These are phyloP conservation scores for Malassezia nana DNA, from an alignment of 1,284 basidiomycete genomes.

Conservation along the genomic window DNA sequence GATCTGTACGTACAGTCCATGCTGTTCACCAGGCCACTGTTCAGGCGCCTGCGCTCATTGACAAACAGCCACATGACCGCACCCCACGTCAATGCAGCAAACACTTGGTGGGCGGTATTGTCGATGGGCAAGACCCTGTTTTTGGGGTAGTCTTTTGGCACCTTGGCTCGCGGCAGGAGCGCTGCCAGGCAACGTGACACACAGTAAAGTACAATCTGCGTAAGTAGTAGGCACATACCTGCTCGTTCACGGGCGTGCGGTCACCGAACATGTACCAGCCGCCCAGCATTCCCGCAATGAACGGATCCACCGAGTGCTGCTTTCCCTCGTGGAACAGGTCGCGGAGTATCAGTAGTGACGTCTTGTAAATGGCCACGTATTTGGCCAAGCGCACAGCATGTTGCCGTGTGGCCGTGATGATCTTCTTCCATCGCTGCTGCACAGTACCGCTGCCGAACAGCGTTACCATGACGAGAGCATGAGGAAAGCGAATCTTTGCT, in stretches of 20 bases:
- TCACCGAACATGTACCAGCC: constrained; percentile 91
- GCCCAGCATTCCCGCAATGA: constrained; percentile 80
- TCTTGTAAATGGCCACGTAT: constrained; percentile 90
- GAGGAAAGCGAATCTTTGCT: constrained; percentile 87
- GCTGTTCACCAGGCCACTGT: constrained; percentile 69
- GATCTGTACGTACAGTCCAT: constrained; percentile 49
- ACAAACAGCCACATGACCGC: constrained; percentile 95
- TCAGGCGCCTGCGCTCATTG: constrained; percentile 71
- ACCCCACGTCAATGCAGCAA: constrained; percentile 86
- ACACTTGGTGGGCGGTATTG: constrained; percentile 68
- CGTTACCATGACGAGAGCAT: constrained; percentile 96
- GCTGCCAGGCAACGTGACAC: constrained; percentile 36
- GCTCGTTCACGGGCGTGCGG: constrained; percentile 92
- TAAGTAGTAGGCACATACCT: constrained; percentile 55
- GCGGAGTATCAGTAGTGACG: constrained; percentile 68
- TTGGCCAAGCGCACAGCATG: constrained; percentile 81
- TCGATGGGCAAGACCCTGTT: constrained; percentile 50
- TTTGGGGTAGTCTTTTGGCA: constrained; percentile 30
- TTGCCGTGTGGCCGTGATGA: constrained; percentile 77
- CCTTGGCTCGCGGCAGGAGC: constrained; percentile 40
- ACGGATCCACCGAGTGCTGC: constrained; percentile 69
- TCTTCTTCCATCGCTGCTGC: constrained; percentile 57
- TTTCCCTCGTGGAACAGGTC: constrained; percentile 55
- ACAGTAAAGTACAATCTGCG: constrained; percentile 79
- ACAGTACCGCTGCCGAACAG: constrained; percentile 56